Conservation (phyloP, 2,329 filamentous ascomycete genomes). For the Thielaviopsis cerberus region DNA sequence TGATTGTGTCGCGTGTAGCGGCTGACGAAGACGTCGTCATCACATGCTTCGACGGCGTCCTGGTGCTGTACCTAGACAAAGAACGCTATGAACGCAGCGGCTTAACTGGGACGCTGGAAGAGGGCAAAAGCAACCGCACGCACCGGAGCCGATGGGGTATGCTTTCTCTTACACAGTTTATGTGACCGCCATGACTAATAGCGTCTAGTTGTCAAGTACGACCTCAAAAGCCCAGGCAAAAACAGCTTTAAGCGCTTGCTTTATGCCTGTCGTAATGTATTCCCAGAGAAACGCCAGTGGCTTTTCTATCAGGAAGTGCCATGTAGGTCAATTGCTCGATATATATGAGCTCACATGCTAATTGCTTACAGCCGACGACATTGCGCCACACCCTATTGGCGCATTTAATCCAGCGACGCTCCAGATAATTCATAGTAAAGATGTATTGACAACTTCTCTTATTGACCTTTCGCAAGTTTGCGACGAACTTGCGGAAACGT, state of each 20-base stretch:
- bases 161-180: slow-evolving; percentile 14
- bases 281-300: slow-evolving; percentile 53
- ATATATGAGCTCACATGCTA: background rate
- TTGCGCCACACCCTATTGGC: background rate
- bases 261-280: slow-evolving; percentile 62
- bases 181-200: slow-evolving; percentile 16
- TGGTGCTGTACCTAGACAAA: slow-evolving; percentile 63
- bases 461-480: slow-evolving; percentile 13
- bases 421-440: slow-evolving; percentile 17
- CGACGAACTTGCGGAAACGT: slow-evolving; percentile 13
- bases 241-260: slow-evolving; percentile 62
- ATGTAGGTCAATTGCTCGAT: background rate
- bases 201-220: slow-evolving; percentile 49
- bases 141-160: slow-evolving; percentile 57
- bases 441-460: slow-evolving; percentile 32
- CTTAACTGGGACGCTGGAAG: slow-evolving; percentile 51
- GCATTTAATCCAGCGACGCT: background rate
- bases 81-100: slow-evolving; percentile 70
- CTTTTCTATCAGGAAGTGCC: slow-evolving; percentile 46
- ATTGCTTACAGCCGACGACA: background rate
- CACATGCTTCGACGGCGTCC: slow-evolving; percentile 41
- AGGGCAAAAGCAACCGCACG: slow-evolving; percentile 36
- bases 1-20: slow-evolving; percentile 69
- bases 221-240: slow-evolving; percentile 58
- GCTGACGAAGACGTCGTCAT: slow-evolving; percentile 54